Evolutionary conservation across 208 protist genomes (phyloP).

Genomic region (Balamuthia mandrillaris): DNA sequence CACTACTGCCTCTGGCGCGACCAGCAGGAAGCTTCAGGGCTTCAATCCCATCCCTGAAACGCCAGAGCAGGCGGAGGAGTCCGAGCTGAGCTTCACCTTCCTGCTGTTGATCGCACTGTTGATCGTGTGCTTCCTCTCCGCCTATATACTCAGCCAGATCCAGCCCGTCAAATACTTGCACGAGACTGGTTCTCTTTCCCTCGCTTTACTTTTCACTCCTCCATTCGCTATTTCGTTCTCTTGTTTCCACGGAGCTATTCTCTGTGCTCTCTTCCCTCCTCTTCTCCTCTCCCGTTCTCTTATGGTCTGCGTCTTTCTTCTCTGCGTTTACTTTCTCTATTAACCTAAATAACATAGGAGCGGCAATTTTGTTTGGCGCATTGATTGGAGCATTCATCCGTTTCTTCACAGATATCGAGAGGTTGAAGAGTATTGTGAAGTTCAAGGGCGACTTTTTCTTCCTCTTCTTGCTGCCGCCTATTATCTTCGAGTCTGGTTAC

Average conservation of each 20-base stretch:
- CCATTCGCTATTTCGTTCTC: too few relatives aligned
- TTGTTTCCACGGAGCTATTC: too few relatives aligned
- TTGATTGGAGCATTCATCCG: background rate
- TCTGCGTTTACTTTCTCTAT: too few relatives aligned
- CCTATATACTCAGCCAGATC: background rate
- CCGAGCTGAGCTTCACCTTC: background rate
- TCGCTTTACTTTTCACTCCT: too few relatives aligned
- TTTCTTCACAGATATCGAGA: background rate
- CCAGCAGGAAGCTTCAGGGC: background rate
- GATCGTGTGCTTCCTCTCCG: background rate
- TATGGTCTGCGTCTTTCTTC: too few relatives aligned
- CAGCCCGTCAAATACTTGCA: background rate
- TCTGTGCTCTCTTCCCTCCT: too few relatives aligned
- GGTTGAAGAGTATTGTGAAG: background rate
- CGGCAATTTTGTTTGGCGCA: conserved; percentile 31
- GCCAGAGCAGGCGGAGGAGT: background rate
- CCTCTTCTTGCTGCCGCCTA: conserved; percentile 56
- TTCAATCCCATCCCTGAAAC: background rate
- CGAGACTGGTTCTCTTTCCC: conserved; percentile 3
- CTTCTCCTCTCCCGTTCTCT: too few relatives aligned
- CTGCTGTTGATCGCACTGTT: background rate
- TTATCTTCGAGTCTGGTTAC: conserved; percentile 63
- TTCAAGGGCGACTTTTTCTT: conserved; percentile 45
- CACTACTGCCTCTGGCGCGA: background rate
- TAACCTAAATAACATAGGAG: too few relatives aligned